phyloP scores from a whole-genome alignment of 2,329 filamentous ascomycete species.

The Nannizziopsis arthrosporioides region DNA sequence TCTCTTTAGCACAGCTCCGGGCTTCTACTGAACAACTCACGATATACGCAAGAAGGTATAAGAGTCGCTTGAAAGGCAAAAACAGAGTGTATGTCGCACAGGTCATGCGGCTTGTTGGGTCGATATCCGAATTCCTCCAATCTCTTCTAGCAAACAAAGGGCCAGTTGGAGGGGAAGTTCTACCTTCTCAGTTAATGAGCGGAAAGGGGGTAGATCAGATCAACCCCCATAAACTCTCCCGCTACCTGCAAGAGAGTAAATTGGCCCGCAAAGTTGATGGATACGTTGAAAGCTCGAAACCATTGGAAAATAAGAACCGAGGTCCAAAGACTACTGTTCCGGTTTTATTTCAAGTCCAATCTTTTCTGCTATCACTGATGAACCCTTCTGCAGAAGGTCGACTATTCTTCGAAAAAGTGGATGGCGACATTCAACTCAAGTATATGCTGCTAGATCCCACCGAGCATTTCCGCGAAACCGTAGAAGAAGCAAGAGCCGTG shows the following conservation, averaged over 20 bases:
- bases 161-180: conserved; percentile 53
- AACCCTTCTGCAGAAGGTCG: conserved; percentile 63
- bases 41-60: conserved; percentile 75
- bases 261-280: conserved; percentile 89
- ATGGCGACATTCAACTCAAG: conserved; percentile 49
- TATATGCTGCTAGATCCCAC: conserved; percentile 88
- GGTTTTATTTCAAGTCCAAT: conserved; percentile 51
- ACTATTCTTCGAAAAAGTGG: conserved; percentile 44
- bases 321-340: conserved; percentile 34
- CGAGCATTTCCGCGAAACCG: conserved; percentile 78
- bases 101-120: conserved; percentile 70
- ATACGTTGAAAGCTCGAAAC: conserved; percentile 54
- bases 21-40: conserved; percentile 64
- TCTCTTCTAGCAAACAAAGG: conserved; percentile 33
- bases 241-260: conserved; percentile 84
- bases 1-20: conserved; percentile 61
- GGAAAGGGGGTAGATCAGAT: conserved; percentile 89
- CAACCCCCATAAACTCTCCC: conserved; percentile 77
- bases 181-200: conserved; percentile 59
- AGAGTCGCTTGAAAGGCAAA: conserved; percentile 75
- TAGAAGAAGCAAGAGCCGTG: conserved; percentile 71
- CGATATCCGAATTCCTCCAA: conserved; percentile 58
- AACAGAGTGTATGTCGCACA: conserved; percentile 88
- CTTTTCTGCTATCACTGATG: conserved; percentile 67
- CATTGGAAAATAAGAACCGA: conserved; percentile 17